These are phyloP conservation scores for Candida taoyuanica DNA, from an alignment of 805 yeast species.

Conservation along the genomic window DNA sequence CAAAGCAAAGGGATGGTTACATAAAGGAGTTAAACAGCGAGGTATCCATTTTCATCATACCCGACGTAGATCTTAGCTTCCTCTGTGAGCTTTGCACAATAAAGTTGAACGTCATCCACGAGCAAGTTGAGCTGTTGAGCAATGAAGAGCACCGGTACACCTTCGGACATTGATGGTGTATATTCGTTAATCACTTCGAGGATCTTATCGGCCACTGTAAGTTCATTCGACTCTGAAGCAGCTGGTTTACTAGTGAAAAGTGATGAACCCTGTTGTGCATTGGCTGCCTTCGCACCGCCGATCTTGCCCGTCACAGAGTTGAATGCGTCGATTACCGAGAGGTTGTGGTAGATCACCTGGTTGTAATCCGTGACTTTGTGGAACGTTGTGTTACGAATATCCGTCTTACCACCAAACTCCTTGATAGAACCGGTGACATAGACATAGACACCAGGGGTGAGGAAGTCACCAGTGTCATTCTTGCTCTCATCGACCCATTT, in stretches of 20 bases:
- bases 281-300: slow-evolving; percentile 4
- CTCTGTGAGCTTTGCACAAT: slow-evolving; percentile 54
- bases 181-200: slow-evolving; percentile 44
- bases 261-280: slow-evolving; percentile 21
- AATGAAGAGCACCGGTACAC: slow-evolving; percentile 65
- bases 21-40: slow-evolving; percentile 40
- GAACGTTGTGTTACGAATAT: slow-evolving; percentile 59
- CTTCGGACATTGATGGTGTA: slow-evolving; percentile 61
- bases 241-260: slow-evolving; percentile 43
- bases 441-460: slow-evolving; percentile 52
- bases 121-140: slow-evolving; percentile 50
- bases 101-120: slow-evolving; percentile 43
- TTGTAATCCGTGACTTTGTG: slow-evolving; percentile 57
- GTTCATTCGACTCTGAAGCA: slow-evolving; percentile 27
- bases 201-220: slow-evolving; percentile 39
- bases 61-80: slow-evolving; percentile 68
- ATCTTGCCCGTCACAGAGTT: slow-evolving; percentile 49
- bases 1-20: background rate
- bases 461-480: slow-evolving; percentile 30
- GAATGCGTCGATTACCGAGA: slow-evolving; percentile 57
- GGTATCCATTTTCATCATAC: slow-evolving; percentile 57
- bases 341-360: slow-evolving; percentile 61
- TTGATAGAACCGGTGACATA: slow-evolving; percentile 51
- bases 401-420: slow-evolving; percentile 60
- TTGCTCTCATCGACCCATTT: slow-evolving; percentile 52